Base-by-base conservation (phyloP, 495 filamentous ascomycete genomes). In the Hypoxylon fragiforme region DNA sequence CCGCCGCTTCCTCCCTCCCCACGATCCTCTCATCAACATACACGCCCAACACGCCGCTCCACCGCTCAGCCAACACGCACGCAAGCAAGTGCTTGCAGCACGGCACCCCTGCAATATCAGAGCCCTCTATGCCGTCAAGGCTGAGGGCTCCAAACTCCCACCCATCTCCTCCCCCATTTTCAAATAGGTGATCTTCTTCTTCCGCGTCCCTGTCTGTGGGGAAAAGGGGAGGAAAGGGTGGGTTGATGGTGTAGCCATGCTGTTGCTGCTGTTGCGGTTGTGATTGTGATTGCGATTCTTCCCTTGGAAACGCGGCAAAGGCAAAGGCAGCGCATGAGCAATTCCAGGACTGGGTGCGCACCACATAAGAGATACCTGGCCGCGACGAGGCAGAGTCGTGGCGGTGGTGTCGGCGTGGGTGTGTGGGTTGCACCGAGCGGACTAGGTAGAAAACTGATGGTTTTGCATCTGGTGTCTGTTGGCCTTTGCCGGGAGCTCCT, bases 21-120 rank as follows among this genome's bases (percentile, higher is more conserved):
- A 86, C 77, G 41, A 64, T 50, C 57, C 74, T 76, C 63, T 81
- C 75, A 30, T 75, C 77, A 32, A 85, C 77, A 60, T 80, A 79
- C 3, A 63, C 54, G 9, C 75, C 75, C 47, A 91, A 77, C 22
- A 88, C 63, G 3, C 45, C 70, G 1, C 60, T 59, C 72, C 89
- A 91, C 31, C 80, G 68, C 69, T 86, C 87, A n/a, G 77, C 84
- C 56, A 97, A 61, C 40, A 92, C 63, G 70, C 89, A 92, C 14
- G 92, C 92, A 19, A 97, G 75, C 13, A 97, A 62, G 70, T 97
- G 92, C 72, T 97, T 96, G 65, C 92, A 97, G 24, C 87, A 77
- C 2, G 91, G 88, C 40, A 78, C 69, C 1, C 55, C 66, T 2
- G 37, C 46, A 7, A 48, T 48, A 0, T 45, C 62, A 12, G 56